These are phyloP conservation scores for Albatrellus sp. DNA, from an alignment of 1,284 basidiomycete species.

Conservation along the genomic window DNA sequence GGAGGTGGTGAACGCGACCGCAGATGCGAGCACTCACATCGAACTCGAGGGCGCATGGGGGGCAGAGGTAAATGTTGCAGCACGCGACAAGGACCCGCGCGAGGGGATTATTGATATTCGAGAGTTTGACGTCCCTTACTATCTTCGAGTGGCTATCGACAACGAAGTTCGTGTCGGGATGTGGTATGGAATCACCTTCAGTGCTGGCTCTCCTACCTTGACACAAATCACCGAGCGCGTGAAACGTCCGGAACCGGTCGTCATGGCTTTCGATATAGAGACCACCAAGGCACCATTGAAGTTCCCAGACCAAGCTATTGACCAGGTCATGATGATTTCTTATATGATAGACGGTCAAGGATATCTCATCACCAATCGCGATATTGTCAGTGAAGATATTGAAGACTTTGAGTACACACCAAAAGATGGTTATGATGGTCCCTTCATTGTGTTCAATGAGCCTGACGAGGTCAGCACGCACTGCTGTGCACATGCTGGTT, in stretches of 20 bases:
- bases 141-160: conserved; percentile 96
- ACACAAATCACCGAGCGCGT: conserved; percentile 72
- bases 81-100: conserved; percentile 66
- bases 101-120: conserved; percentile 91
- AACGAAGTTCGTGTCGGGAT: conserved; percentile 95
- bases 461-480: conserved; percentile 62
- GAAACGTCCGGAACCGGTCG: conserved; percentile 97
- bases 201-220: conserved; percentile 74
- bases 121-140: conserved; percentile 97
- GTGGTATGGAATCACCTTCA: conserved; percentile 89
- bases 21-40: conserved; percentile 44
- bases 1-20: conserved; percentile 83
- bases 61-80: conserved; percentile 33
- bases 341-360: conserved; percentile 97
- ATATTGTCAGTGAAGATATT: conserved; percentile 96
- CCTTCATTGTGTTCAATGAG: conserved; percentile 95
- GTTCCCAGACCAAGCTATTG: conserved; percentile 91
- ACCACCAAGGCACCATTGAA: conserved; percentile 97
- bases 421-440: conserved; percentile 95
- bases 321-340: conserved; percentile 99
- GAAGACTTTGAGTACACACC: conserved; percentile 99
- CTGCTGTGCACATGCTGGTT: background rate
- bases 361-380: conserved; percentile 94
- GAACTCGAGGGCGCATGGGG: conserved; percentile 61
- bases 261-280: conserved; percentile 99